Base-by-base conservation (phyloP, 2,329 filamentous ascomycete genomes). In the Fusarium bulbicola region DNA sequence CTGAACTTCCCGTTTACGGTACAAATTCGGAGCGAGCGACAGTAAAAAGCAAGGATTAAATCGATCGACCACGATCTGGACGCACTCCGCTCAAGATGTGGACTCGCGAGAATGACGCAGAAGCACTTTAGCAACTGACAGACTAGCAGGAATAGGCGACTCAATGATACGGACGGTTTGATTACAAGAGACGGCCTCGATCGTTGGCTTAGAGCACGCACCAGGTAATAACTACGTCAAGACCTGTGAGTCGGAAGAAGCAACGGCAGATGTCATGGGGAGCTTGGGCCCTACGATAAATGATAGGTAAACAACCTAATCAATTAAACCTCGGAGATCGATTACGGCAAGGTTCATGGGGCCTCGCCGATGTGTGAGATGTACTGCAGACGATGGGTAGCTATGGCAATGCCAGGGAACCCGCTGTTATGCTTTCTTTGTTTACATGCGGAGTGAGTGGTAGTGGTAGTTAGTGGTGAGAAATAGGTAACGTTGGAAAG, bases 1-100 rank as follows among this genome's bases (percentile, higher is more conserved):
- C 32, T 36, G 85, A 87, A 75, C 79, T 87, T 9, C 85, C 63
- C 82, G 81, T 59, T 74, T 80, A 49, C 76, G 82, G 2, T 28
- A 39, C 50, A 53, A 28, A 85, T 86, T 84, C 32, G 85, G 24
- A 49, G 40, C 21, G 26, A 28, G 62, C 46, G 59, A 52, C 18
- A 36, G 39, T 28, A 32, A 30, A 32, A 20, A 20, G 21, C 39
- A 26, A 39, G 46, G 39, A 65, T 54, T 26, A 37, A 32, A 47
- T 40, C 54, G 53, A 46, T 63, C 66, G 11, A 59, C 63, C 24
- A 75, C 66, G 64, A 72, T 87, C 32, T 85, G 85, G 3, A 69
- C 76, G n/a, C 80, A 85, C 56, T 50, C 21, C 30, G 28, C 37
- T 32, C 32, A 40, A 45, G 50, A 32, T 52, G 28, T 60, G 58